Evolutionary conservation across 768 basidiomycete species (phyloP), one percentile per base, ranked within the genome.

Genomic region (Pulveroboletus sp.): DNA sequence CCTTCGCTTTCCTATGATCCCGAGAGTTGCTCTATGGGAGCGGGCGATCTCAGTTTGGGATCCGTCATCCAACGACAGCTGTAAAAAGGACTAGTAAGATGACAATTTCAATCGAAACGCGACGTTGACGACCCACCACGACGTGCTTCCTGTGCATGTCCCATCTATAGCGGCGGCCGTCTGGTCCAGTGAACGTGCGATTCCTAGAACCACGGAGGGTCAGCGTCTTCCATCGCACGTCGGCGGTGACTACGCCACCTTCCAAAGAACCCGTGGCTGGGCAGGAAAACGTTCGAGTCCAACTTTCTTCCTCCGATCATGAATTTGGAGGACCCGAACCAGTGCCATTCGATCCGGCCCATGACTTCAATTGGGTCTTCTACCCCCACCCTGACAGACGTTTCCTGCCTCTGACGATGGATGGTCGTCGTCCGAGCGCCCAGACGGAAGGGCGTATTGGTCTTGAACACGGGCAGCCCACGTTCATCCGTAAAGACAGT

Each of bases 111-210:
- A 26, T 7, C 11, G 8, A 19, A 36, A 30, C 1, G 9, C n/a
- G 35, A 17, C 2, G 14, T 43, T 30, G 0, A 11, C 20, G 13
- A 32, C 61, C 17, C 4, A 65, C 54, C 50, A 27, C 45, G 9
- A 62, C 61, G 14, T 47, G 38, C 12, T 43, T 20, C 2, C 1
- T 1, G 17, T 50, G 1, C 43, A 69, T 51, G 10, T 57, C 54
- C 71, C 71, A 73, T 39, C 60, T 57, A 34, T 71, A 72, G 37
- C 49, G 55, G 22, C 49, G 63, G 6, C 64, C 68, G 35, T 71
- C 70, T 1, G 54, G 63, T 0, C 64, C 71, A 5, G 43, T 61
- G 47, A 73, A 72, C 1, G 63, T 58, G 23, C 60, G 56, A 20
- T 56, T 62, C 29, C 60, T 64, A 29, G n/a, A 30, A 35, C 10